Base-by-base conservation (phyloP, 208 protist species). In the Leptomonas seymouri region DNA sequence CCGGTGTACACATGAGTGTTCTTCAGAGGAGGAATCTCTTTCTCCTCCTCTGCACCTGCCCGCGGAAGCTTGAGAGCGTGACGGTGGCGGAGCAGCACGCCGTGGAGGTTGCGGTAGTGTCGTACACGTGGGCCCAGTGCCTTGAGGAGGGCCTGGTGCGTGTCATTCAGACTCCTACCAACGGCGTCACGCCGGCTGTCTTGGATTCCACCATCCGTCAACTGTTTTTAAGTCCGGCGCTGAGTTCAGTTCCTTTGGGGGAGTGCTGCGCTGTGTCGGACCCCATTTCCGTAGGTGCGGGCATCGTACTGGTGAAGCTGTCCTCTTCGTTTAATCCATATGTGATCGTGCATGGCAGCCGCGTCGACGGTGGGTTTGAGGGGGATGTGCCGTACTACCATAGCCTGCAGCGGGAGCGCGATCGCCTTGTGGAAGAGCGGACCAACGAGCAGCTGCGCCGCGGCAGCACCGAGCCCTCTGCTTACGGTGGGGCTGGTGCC, bases 291-390 rank as follows among this genome's bases (percentile, higher is more conserved):
- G 12, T 78, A n/a, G 15, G 7, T 30, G 50, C 42, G 3, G 53
- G 60, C 16, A 31, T 73, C 16, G 55, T 48, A 25, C 63, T 68
- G 9, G 34, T 71, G 21, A 23, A 23, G 25, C 23, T 87, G 31
- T 59, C 68, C 6, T 39, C 70, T 20, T 15, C 50, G 21, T 67
- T 79, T 34, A 96, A 96, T 65, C 85, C 82, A 3, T 90, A 87
- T 65, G 76, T 86, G 3, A 71, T 96, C 23, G 44, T 96, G 41
- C 88, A 96, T 36, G 91, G 91, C 34, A 76, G 55, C 30, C 84
- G 86, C 44, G 88, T 96, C 0, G 67, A 63, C 27, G 74, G 70
- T 20, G 76, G 79, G 0, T 91, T 90, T 78, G 61, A 60, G 1
- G 91, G 88, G 15, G 68, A 81, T 50, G 34, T 39, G 39, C 54